Evolutionary conservation across 2,329 filamentous ascomycete genomes (phyloP).

Genomic region (Arthrobotrys entomopaga): DNA sequence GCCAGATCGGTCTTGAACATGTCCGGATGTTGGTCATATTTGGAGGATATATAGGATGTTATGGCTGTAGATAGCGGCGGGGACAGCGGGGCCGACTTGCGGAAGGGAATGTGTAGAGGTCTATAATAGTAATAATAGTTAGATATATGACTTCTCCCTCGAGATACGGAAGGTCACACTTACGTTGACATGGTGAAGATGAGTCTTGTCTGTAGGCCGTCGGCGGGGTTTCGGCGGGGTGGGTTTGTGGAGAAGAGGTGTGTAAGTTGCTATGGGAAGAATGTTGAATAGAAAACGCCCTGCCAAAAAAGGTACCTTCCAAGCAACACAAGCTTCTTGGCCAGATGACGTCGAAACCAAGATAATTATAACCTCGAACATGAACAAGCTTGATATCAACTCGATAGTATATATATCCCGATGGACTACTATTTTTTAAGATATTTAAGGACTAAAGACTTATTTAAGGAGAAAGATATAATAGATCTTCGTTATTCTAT

Average conservation of each 20-base stretch:
- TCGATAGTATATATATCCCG: too few relatives aligned
- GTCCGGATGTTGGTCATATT: slow-evolving; percentile 98
- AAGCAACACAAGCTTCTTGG: slow-evolving; percentile 33
- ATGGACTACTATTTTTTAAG: too few relatives aligned
- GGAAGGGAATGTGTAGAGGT: slow-evolving; percentile 81
- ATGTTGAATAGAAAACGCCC: slow-evolving; percentile 12
- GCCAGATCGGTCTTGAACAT: slow-evolving; percentile 93
- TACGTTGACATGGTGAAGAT: slow-evolving; percentile 44
- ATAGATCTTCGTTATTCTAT: too few relatives aligned
- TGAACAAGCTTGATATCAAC: too few relatives aligned
- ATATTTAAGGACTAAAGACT: too few relatives aligned
- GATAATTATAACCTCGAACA: too few relatives aligned
- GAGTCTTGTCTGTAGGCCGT: not conserved
- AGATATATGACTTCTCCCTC: not conserved
- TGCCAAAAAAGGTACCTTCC: too few relatives aligned
- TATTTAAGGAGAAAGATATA: too few relatives aligned
- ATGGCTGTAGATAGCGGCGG: slow-evolving; percentile 76
- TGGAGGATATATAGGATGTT: slow-evolving; percentile 93
- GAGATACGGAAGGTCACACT: not conserved
- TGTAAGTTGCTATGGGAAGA: slow-evolving; percentile 1
- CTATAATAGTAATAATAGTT: slow-evolving; percentile 16
- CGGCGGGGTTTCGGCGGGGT: not conserved
- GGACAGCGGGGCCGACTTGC: slow-evolving; percentile 80
- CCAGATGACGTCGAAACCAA: slow-evolving; percentile 28
- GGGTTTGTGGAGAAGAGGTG: not conserved